A percentile compares a stretch with the other conserved stretches of the same genome.
These are phyloP conservation scores for Mycosphaerella sp. DNA, from an alignment of 2,329 filamentous ascomycete species.

Conservation along the genomic window DNA sequence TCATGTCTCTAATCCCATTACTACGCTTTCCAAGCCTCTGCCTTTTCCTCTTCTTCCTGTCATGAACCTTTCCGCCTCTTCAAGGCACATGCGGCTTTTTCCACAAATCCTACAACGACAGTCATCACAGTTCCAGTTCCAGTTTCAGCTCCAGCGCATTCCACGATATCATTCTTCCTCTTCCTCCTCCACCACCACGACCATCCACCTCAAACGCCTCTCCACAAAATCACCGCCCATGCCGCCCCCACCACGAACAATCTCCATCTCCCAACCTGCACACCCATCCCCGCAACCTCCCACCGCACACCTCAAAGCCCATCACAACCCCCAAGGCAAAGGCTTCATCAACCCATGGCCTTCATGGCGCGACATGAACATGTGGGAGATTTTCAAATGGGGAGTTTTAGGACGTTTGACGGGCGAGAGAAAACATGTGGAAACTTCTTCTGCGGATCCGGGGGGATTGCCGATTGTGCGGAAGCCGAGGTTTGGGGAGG, in stretches of 20 bases:
- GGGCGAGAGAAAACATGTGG: constrained; percentile 48
- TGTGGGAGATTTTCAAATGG: constrained; percentile 31
- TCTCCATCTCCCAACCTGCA: constrained; percentile 37
- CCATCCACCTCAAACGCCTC: too few relatives aligned
- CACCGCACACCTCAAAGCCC: constrained; percentile 41
- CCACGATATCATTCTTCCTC: neutral
- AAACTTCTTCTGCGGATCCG: constrained; percentile 39
- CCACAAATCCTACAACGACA: too few relatives aligned
- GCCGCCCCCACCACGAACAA: constrained; percentile 19
- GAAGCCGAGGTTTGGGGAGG: too few relatives aligned
- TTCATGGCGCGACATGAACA: constrained; percentile 41
- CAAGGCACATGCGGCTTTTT: too few relatives aligned
- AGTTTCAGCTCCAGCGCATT: neutral
- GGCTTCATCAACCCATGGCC: constrained; percentile 55
- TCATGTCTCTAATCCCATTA: too few relatives aligned
- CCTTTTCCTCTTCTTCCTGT: too few relatives aligned
- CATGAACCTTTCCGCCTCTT: too few relatives aligned
- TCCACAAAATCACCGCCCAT: neutral
- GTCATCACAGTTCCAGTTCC: neutral
- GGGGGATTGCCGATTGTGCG: too few relatives aligned
- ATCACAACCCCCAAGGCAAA: constrained; percentile 49
- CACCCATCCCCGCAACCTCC: constrained; percentile 38
- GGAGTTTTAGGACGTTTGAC: constrained; percentile 43
- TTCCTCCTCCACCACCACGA: too few relatives aligned
- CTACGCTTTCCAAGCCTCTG: too few relatives aligned